A percentile compares a stretch with the other conserved stretches of the same genome.
phyloP scores from a whole-genome alignment of 2,329 filamentous ascomycete genomes.

The Chaetomiaceae sp. region DNA sequence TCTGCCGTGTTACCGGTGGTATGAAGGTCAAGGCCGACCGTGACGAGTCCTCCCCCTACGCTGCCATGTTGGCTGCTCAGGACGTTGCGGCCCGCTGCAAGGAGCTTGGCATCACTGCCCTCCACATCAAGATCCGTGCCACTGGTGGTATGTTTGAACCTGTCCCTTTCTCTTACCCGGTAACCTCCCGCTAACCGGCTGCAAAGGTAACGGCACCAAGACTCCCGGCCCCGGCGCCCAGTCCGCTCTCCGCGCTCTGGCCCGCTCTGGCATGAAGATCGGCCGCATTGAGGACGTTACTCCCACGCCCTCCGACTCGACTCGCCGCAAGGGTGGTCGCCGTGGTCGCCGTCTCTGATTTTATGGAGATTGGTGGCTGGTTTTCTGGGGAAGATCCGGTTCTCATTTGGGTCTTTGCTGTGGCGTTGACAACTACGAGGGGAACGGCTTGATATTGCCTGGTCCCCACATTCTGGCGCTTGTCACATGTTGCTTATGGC shows the following conservation, averaged over 20 bases:
- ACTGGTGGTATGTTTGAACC: constrained; percentile 71
- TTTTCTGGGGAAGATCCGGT: constrained; percentile 33
- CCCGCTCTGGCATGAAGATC: constrained; percentile 99
- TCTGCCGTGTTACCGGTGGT: constrained; percentile 98
- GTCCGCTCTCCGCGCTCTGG: constrained; percentile 96
- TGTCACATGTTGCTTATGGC: constrained; percentile 45
- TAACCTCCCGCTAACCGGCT: constrained; percentile 7
- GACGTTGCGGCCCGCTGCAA: constrained; percentile 85
- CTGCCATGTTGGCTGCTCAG: constrained; percentile 99
- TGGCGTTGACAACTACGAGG: constrained; percentile 68
- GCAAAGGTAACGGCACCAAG: constrained; percentile 93
- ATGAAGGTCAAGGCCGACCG: constrained; percentile 99
- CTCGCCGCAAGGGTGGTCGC: constrained; percentile 99
- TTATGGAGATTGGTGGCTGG: constrained; percentile 28
- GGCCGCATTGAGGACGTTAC: constrained; percentile 99
- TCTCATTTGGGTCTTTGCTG: constrained; percentile 49
- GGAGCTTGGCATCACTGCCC: constrained; percentile 74
- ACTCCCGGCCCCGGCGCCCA: constrained; percentile 98
- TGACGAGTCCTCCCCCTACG: constrained; percentile 99
- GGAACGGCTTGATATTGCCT: constrained; percentile 62
- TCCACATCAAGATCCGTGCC: constrained; percentile 99
- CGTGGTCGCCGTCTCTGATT: constrained; percentile 99
- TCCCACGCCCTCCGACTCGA: constrained; percentile 97
- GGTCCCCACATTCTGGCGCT: constrained; percentile 55
- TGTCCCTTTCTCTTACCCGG: neutral